Percentiles rank a stretch among this genome's conserved stretches.
Evolutionary conservation across 805 yeast genomes (phyloP).

Genomic region (Wickerhamiella kazuoi): DNA sequence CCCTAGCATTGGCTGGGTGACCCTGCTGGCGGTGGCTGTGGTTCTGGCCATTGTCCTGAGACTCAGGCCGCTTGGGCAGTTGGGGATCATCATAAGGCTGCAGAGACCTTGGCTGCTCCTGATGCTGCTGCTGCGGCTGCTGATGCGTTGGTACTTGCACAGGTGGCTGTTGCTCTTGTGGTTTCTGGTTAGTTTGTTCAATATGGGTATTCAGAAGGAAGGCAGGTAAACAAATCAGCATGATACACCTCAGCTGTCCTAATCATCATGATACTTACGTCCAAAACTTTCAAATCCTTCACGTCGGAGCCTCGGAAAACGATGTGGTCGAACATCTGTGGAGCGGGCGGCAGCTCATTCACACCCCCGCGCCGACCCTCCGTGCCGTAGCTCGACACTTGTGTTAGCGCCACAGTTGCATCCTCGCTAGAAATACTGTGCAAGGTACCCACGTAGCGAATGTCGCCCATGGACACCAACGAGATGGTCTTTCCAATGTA

Average conservation of each 20-base stretch:
- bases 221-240: slow-evolving; percentile 25
- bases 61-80: background rate
- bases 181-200: slow-evolving; percentile 9
- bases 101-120: too few relatives aligned
- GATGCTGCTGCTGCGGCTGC: background rate
- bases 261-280: slow-evolving; percentile 22
- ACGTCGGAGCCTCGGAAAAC: slow-evolving; percentile 87
- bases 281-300: slow-evolving; percentile 71
- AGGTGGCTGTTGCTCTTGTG: slow-evolving; percentile 1
- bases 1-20: background rate
- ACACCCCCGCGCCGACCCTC: slow-evolving; percentile 68
- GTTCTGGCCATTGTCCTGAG: too few relatives aligned
- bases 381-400: slow-evolving; percentile 75
- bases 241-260: slow-evolving; percentile 14
- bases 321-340: slow-evolving; percentile 52
- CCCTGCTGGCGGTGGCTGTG: too few relatives aligned
- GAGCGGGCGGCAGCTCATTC: slow-evolving; percentile 55
- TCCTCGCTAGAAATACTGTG: slow-evolving; percentile 77
- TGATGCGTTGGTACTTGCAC: background rate
- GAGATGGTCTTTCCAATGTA: slow-evolving; percentile 83
- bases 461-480: slow-evolving; percentile 57
- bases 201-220: slow-evolving; percentile 29
- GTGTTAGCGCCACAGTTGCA: slow-evolving; percentile 68
- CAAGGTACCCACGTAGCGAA: slow-evolving; percentile 76
- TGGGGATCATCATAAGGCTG: background rate